Base-by-base conservation (phyloP, 2,329 filamentous ascomycete species). In the Phoma sp. region DNA sequence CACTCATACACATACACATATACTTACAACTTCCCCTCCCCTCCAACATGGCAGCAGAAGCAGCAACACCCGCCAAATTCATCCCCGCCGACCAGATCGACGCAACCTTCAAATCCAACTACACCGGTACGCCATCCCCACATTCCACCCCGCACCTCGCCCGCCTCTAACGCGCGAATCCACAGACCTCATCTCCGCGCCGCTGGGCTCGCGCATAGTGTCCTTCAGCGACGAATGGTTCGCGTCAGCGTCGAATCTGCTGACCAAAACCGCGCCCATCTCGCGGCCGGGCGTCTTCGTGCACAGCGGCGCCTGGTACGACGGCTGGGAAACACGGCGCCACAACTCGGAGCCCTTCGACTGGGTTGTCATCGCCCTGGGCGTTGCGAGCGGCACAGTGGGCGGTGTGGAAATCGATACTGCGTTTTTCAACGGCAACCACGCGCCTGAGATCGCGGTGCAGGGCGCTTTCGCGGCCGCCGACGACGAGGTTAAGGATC, bases 361-460 rank as follows among this genome's bases (percentile, higher is more conserved):
- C 71, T 87, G 82, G 82, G 83, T 83, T 0, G 79, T 86, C 6
- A 78, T 86, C 54, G 77, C 81, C 39, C 77, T 86, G 0, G 83
- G 83, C n/a, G 82, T 83, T 0, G 78, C 88, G 8, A 90, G 87
- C 1, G 90, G 89, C 41, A 87, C 81, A 13, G 83, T 93, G 25
- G 82, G 84, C 55, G 90, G 90, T 13, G 79, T 93, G 42, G 90
- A 93, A 76, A 82, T 93, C 59, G 89, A 93, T 76, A 93, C 90
- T 2, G 86, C 89, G 44, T 90, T 87, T 78, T 95, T 93, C 81
- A 86, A 83, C 55, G 90, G 90, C 56, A 93, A 93, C 77, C 88
- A 93, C 69, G 90, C 90, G 6, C 90, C 90, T 1, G 88, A 87
- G 60, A 85, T 93, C 67, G 90, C 87, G 0, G 88, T 95, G 14